Evolutionary conservation across 257 asterid species (phyloP), one percentile per base, ranked within the genome.

Genomic region (Plectranthus barbatus): DNA sequence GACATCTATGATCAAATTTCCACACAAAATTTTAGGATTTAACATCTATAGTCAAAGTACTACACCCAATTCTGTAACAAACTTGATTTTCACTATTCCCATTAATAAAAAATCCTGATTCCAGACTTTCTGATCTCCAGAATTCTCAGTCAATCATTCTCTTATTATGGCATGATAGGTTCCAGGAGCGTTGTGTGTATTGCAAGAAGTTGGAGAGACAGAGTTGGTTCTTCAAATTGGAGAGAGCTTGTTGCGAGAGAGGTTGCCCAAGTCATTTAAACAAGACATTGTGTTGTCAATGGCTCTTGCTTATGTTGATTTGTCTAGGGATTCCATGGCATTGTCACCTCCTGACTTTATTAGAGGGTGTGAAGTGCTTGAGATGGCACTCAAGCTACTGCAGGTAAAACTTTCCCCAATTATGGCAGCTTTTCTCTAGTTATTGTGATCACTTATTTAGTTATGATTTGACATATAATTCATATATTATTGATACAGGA

Each of bases 151-250:
- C 46, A 34, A 9, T 10, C 23, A 51, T 24, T 17, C 62, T 56
- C 47, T 34, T 34, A 13, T 41, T 29, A 63, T 11, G 13, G 9
- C 60, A 40, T 49, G 67, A 68, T 67, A 93, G 99, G 91, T 93
- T 67, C 92, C 99, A 15, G 97, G 97, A 72, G 92, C 96, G 15
- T 69, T 93, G 78, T 77, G 94, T 68, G 96, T 85, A 14, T 76
- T 93, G 77, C 99, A 89, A 85, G 99, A 93, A 68, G 79, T 95
- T 31, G 99, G 99, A 66, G 97, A 93, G 74, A 74, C 90, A 6
- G 94, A 90, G 44, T 49, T 93, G 69, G 99, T 85, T 67, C 84
- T 93, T 80, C 88, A 82, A 73, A 85, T 93, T 72, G 97, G 96
- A 42, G 94, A 76, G 69, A 79, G 80, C 72, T 80, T 93, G 86